Base-by-base conservation (phyloP, 2,329 filamentous ascomycete genomes). In the Thelonectria blattea region DNA sequence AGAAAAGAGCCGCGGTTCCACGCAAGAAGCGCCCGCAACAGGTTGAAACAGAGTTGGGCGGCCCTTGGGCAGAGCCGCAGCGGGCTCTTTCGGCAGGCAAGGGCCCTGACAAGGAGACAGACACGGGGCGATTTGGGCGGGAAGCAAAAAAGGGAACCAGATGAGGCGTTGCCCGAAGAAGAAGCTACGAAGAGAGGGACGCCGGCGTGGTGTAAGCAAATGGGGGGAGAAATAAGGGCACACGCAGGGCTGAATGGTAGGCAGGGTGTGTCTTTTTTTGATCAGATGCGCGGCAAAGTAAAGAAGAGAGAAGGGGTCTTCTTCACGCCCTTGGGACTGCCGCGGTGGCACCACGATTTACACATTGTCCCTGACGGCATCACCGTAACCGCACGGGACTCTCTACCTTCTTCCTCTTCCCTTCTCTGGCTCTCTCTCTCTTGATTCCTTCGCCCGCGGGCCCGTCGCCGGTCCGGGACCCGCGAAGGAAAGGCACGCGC, bases 121-220 rank as follows among this genome's bases (percentile, higher is more conserved):
- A 34, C 49, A 56, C 18, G 52, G 27, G 30, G 2, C 12, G 42
- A 48, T 37, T 45, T 9, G 27, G 8, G 27, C 27, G 51, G 57
- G 30, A 53, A 43, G 43, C 5, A 10, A 30, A 30, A 30, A 6
- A 30, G 8, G 8, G 27, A n/a, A 3, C 27, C 43, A 58, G 66
- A 59, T 58, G 62, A 62, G 52, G 53, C 62, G 22, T 64, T 68
- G 41, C 66, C 64, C 61, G 59, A 59, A 63, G 27, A 50, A 65
- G 64, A 52, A 62, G 56, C 46, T 46, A 30, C 27, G 27, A 30
- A 30, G 9, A 7, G 27, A 24, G 27, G 27, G 8, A 30, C 5
- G 27, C 27, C 27, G 5, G 27, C 22, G 22, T 24, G 22, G 22
- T 24, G 27, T 2, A 7, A 30, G 27, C 27, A 30, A 30, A 30